Conservation (phyloP, 129 eudicot species). For the Lactuca sativa region DNA sequence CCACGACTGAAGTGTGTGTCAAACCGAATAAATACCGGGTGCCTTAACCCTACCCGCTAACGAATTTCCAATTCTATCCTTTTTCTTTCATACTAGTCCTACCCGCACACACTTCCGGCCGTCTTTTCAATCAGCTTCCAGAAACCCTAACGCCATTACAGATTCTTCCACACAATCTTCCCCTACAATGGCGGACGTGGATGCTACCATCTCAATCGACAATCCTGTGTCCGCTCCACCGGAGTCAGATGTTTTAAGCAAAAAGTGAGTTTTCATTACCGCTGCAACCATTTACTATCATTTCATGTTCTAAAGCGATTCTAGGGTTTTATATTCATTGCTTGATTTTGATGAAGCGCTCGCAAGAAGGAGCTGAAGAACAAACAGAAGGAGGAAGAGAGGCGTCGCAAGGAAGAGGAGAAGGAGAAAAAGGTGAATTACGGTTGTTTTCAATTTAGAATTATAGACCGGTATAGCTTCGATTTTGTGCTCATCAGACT, state of each 20-base stretch:
- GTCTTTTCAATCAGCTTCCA: neutral
- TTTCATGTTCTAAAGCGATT: neutral
- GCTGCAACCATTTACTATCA: neutral
- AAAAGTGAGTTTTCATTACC: conserved; percentile 22
- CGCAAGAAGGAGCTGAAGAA: conserved; percentile 47
- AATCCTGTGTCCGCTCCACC: conserved; percentile 6
- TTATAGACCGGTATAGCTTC: neutral
- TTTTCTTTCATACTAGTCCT: neutral
- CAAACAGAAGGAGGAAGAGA: conserved; percentile 52
- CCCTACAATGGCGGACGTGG: conserved; percentile 34
- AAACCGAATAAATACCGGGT: neutral
- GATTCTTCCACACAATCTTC: conserved; percentile 3
- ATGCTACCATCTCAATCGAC: conserved; percentile 15
- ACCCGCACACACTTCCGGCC: conserved; percentile 1
- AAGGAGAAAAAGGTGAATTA: conserved; percentile 44
- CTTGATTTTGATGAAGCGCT: conserved; percentile 32
- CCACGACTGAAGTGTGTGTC: neutral
- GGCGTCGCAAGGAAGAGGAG: conserved; percentile 49
- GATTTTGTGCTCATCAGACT: neutral
- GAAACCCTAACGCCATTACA: conserved; percentile 24
- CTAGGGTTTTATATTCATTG: neutral
- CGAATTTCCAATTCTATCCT: conserved; percentile 13
- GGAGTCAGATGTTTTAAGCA: conserved; percentile 34
- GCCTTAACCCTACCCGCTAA: neutral
- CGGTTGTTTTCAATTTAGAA: neutral